Evolutionary conservation across 2,329 filamentous ascomycete species (phyloP).

Genomic region (Stagonosporopsis tanaceti): DNA sequence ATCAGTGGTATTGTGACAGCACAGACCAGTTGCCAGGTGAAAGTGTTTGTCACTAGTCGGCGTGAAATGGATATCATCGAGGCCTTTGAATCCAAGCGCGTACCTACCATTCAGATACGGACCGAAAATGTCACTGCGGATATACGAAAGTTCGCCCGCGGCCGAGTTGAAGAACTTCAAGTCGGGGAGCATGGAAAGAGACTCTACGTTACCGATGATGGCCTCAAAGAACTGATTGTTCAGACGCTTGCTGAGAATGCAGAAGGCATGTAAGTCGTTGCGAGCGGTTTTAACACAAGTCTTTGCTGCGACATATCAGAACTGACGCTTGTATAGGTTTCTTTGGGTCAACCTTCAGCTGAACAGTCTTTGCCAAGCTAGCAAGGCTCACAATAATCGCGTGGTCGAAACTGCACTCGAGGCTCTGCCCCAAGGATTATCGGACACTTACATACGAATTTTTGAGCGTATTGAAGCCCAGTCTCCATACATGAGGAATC

Average conservation of each 20-base stretch:
- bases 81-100: slow-evolving; percentile 24
- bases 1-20: slow-evolving; percentile 19
- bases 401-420: slow-evolving; percentile 24
- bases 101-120: slow-evolving; percentile 29
- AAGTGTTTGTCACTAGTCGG: slow-evolving; percentile 32
- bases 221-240: slow-evolving; percentile 24
- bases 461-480: slow-evolving; percentile 28
- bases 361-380: slow-evolving; percentile 25
- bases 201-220: slow-evolving; percentile 24
- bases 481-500: slow-evolving; percentile 22
- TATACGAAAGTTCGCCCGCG: slow-evolving; percentile 23
- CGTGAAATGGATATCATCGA: slow-evolving; percentile 29
- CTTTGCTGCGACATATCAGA: background rate
- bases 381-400: slow-evolving; percentile 21
- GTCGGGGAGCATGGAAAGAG: slow-evolving; percentile 20
- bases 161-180: slow-evolving; percentile 23
- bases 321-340: slow-evolving; percentile 25
- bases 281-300: background rate
- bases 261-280: slow-evolving; percentile 30
- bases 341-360: slow-evolving; percentile 33
- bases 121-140: slow-evolving; percentile 27
- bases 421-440: slow-evolving; percentile 22
- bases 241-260: slow-evolving; percentile 25
- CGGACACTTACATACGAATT: slow-evolving; percentile 29
- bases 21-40: slow-evolving; percentile 13